Base-by-base conservation (phyloP, 371 early-diverging fungal genomes). In the Mucor piriformis region DNA sequence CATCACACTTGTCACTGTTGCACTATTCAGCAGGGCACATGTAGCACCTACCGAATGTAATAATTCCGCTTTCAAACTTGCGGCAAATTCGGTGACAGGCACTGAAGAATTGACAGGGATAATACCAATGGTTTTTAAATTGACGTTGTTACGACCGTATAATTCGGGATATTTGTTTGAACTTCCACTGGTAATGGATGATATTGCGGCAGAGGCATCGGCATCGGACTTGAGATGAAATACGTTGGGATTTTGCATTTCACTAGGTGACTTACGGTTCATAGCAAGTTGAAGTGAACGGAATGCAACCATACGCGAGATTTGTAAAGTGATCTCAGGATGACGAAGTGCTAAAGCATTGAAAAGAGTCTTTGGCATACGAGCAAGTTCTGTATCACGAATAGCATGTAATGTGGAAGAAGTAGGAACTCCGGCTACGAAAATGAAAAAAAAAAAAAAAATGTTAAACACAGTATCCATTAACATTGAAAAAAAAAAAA, bases 381-480 rank as follows among this genome's bases (percentile, higher is more conserved):
- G 83, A 12, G 95, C 95, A 11, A 97, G 81, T 70, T 98, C 98
- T 1, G 96, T 88, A 69, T 97, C 97, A 42, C 99, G 91, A 61
- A 98, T 98, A 6, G 99, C 97, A 65, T 97, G 96, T 13, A 97
- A 79, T 3, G 94, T 96, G n/a, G 88, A 86, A n/a, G 88, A 83
- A 42, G 94, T 86, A 0, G 86, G 84, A 6, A 83, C 76, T 54
- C 85, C 91, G 65, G 90, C 82, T 76, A 63, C 12, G 21, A 27
- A 42, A 48, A 42, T 11, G 35, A 35, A 46, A 37, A 49, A 50
- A 33, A 29, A 53, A 50, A 21, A n/a, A 43, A 11, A 3, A 32
- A 43, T 11, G n/a, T 2, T 18, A 44, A 32, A 38, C 8, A 12
- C 20, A 8, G 21, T n/a, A n/a, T n/a, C n/a, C n/a, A n/a, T n/a